Base-by-base conservation (phyloP, 2,329 filamentous ascomycete species). In the Hypoxylon sp. region DNA sequence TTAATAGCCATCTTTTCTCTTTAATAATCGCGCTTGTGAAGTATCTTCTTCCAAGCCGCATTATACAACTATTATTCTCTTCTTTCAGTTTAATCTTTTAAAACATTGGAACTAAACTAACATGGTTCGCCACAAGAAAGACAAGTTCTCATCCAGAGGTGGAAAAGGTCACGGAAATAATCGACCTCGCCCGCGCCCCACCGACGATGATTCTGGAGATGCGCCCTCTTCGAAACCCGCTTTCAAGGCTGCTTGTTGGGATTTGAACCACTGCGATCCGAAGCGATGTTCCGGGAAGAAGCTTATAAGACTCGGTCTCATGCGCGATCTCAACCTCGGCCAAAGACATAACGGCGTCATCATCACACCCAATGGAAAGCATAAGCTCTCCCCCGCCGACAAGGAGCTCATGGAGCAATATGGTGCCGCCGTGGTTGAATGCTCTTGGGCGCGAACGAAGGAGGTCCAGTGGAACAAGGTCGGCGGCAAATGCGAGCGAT, bases 41-140 rank as follows among this genome's bases (percentile, higher is more conserved):
- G 16, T 7, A 11, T 41, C 16, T 7, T 41, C 11, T 9, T 41
- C 32, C 16, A 41, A 21, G 3, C 11, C 16, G 5, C 37, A 19
- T 21, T 41, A 21, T 9, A 41, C 16, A 0, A 2, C n/a, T 29
- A 3, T 16, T 34, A 2, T 47, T 16, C n/a, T 14, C 39, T 27
- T 48, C 37, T 23, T 27, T 29, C 21, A n/a, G 6, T 27, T 29
- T 27, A 12, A n/a, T 16, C 48, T 19, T 19, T 48, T 6, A 14
- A 32, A 39, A 9, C 52, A 19, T 43, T 8, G 4, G 6, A 16
- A 12, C n/a, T 5, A n/a, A 54, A 11, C 19, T 27, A 50, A 14
- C 12, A 97, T 97, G 94, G 94, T 97, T 58, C 93, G 95, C 65
- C 95, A 97, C 81, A 98, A 97, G 82, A 98, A 98, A 81, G 94